Evolutionary conservation across 495 filamentous ascomycete genomes (phyloP).

Genomic region (Talaromyces liani): DNA sequence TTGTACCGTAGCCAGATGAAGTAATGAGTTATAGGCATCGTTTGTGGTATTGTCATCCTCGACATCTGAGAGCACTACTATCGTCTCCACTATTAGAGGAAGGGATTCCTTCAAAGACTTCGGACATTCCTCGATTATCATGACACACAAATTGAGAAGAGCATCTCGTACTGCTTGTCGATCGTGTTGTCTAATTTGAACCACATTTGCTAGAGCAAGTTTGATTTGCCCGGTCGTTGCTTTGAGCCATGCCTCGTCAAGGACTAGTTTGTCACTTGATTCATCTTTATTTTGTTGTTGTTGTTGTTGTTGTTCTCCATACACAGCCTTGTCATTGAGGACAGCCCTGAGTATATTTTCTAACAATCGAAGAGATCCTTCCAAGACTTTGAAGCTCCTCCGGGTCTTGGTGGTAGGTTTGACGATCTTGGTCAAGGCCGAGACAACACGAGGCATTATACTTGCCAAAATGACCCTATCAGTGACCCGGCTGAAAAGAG

Average conservation of each 20-base stretch:
- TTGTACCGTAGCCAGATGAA: slow-evolving; percentile 56
- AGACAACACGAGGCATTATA: slow-evolving; percentile 86
- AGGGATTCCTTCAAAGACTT: slow-evolving; percentile 63
- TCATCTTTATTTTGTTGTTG: slow-evolving; percentile 20
- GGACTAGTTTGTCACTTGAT: slow-evolving; percentile 23
- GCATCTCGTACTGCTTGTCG: slow-evolving; percentile 61
- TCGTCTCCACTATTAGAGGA: slow-evolving; percentile 68
- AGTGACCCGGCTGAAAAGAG: slow-evolving; percentile 52
- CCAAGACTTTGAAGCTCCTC: slow-evolving; percentile 56
- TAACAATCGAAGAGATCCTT: slow-evolving; percentile 52
- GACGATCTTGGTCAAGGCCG: slow-evolving; percentile 67
- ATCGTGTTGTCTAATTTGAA: slow-evolving; percentile 71
- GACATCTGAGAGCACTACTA: slow-evolving; percentile 61
- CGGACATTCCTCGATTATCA: slow-evolving; percentile 69
- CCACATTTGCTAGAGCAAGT: slow-evolving; percentile 69
- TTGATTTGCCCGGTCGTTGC: slow-evolving; percentile 79
- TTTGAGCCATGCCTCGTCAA: slow-evolving; percentile 64
- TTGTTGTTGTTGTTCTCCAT: slow-evolving; percentile 19
- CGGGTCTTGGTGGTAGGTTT: slow-evolving; percentile 58
- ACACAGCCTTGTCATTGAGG: slow-evolving; percentile 48
- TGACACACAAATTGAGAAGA: slow-evolving; percentile 61
- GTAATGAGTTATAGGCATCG: slow-evolving; percentile 37
- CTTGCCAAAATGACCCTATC: slow-evolving; percentile 67
- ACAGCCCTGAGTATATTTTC: slow-evolving; percentile 52
- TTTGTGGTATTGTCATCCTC: slow-evolving; percentile 34